Conservation (phyloP, 345 rosid species). For the Corchorus capsularis region DNA sequence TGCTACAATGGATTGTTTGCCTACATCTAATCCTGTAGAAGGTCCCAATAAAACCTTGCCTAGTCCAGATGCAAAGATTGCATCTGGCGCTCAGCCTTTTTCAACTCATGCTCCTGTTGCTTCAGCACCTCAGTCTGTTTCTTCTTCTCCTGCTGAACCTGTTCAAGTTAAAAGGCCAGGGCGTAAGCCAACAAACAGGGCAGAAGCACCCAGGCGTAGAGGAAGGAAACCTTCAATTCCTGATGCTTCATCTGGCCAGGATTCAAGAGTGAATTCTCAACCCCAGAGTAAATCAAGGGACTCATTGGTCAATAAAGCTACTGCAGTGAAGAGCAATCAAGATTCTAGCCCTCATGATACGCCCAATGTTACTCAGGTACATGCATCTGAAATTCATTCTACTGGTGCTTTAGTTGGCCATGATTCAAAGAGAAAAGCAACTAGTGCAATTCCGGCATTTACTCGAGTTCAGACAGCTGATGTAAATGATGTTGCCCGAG, state of each 20-base stretch:
- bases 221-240: constrained; percentile 41
- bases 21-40: constrained; percentile 25
- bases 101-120: constrained; percentile 27
- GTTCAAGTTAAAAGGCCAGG: constrained; percentile 43
- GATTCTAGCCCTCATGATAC: constrained; percentile 38
- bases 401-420: constrained; percentile 29
- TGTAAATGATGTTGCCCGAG: constrained; percentile 69
- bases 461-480: constrained; percentile 57
- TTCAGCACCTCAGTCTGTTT: constrained; percentile 23
- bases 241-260: constrained; percentile 36
- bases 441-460: constrained; percentile 34
- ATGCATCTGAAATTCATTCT: constrained; percentile 23
- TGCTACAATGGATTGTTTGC: constrained; percentile 18
- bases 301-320: constrained; percentile 26
- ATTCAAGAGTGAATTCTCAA: constrained; percentile 29
- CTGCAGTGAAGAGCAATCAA: constrained; percentile 37
- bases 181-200: constrained; percentile 41
- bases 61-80: constrained; percentile 19
- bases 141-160: constrained; percentile 26
- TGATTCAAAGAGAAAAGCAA: constrained; percentile 38
- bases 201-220: constrained; percentile 55
- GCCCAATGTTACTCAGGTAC: constrained; percentile 31
- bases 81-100: constrained; percentile 32
- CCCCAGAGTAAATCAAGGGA: constrained; percentile 33
- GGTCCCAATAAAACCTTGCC: constrained; percentile 13